Percentiles rank a stretch among this genome's conserved stretches.
These are phyloP conservation scores for Zanthoxylum bungeanum DNA, from an alignment of 345 rosid genomes.

Conservation along the genomic window DNA sequence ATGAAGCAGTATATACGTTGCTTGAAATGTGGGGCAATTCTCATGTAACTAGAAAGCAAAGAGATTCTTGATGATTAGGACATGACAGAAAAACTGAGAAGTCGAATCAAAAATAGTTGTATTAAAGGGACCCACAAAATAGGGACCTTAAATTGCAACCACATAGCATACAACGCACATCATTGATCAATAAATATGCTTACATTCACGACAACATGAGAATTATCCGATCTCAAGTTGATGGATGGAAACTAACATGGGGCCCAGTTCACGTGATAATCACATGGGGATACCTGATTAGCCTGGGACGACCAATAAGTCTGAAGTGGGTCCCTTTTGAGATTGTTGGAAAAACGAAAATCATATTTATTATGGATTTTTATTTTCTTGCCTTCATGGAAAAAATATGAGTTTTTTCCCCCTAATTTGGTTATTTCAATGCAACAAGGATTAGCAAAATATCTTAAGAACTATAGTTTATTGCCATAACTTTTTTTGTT, in stretches of 20 bases:
- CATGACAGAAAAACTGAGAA: background rate
- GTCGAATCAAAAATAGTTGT: background rate
- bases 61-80: background rate
- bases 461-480: no score
- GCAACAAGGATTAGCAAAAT: no score
- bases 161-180: background rate
- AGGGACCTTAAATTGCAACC: background rate
- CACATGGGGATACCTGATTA: slow-evolving; percentile 43
- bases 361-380: background rate
- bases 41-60: background rate
- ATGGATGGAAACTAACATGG: background rate
- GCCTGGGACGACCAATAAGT: background rate
- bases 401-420: no score
- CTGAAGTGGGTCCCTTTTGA: background rate
- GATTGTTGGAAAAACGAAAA: background rate
- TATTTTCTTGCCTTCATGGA: background rate
- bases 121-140: background rate
- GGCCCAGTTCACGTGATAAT: slow-evolving; percentile 41
- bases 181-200: background rate
- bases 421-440: no score
- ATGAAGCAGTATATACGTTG: background rate
- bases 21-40: background rate
- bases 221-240: background rate
- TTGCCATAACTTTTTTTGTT: no score
- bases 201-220: background rate